Base-by-base conservation (phyloP, 306 rosid species). In the Canavalia ensiformis region DNA sequence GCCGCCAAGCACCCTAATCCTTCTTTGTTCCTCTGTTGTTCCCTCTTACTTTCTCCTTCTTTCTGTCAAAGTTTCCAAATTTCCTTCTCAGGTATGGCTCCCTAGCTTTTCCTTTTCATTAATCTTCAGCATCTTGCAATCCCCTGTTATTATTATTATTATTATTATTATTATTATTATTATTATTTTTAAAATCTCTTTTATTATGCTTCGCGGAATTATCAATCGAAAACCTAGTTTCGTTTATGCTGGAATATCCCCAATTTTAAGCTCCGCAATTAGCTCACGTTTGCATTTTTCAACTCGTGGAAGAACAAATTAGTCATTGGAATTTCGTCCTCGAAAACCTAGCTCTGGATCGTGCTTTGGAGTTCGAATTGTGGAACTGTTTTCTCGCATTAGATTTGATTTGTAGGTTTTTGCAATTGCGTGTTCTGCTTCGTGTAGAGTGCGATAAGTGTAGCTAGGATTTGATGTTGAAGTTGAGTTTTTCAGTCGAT, bases 261-360 rank as follows among this genome's bases (percentile, higher is more conserved):
- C 75, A 88, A 89, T 80, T 86, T 39, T 46, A 13, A 85, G 76
- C 84, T 77, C 49, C 64, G 12, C 76, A 69, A 8, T 69, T 59
- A 64, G 85, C 82, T 82, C 63, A 29, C 58, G 34, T 39, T 44
- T 76, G 72, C 79, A 52, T 37, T 80, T 62, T 42, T 49, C 72
- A 66, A 79, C 46, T 52, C 57, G 72, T 72, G 62, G 69, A 11
- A 50, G 39, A 50, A 64, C 30, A 52, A 9, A 5, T 8, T 7
- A 69, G 78, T 77, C 57, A 82, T 84, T 72, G 59, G 75, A 84
- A 86, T 86, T 87, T 72, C 4, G 45, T 33, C 29, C 54, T 34
- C 60, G 8, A 87, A 94, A 92, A 72, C 94, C 95, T 90, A 89
- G 88, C 71, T 84, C 57, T 72, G 84, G 84, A 87, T 85, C 77